phyloP scores from a whole-genome alignment of 1,284 basidiomycete genomes.

The Irpex sp. region DNA sequence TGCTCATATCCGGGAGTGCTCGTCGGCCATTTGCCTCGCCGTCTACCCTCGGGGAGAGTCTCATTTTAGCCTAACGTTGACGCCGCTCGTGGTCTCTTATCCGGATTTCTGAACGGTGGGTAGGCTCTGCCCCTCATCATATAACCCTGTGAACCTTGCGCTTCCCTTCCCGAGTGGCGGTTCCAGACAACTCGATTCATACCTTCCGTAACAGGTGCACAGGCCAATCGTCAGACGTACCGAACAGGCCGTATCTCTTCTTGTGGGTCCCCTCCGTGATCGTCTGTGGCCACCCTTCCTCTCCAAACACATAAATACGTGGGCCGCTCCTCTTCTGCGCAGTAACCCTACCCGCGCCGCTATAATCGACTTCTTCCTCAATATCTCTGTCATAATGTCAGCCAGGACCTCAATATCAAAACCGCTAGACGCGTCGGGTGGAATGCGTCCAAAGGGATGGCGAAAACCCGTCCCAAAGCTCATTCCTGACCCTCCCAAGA shows the following conservation, averaged over 20 bases:
- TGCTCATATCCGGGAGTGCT: conserved; percentile 5
- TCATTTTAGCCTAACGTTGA: not conserved
- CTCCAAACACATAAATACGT: not conserved
- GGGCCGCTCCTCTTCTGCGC: not conserved
- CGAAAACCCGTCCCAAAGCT: conserved; percentile 64
- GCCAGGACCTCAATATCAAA: conserved; percentile 12
- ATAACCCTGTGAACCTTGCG: not conserved
- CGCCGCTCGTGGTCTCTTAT: not conserved
- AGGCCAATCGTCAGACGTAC: not conserved
- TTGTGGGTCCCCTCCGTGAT: not conserved
- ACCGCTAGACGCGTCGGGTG: conserved; percentile 6
- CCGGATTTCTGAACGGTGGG: not conserved
- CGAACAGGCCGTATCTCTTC: not conserved
- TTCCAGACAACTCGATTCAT: not conserved
- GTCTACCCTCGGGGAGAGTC: not conserved
- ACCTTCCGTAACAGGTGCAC: not conserved
- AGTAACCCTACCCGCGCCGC: not conserved
- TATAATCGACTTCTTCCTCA: not conserved
- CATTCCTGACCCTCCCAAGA: conserved; percentile 52
- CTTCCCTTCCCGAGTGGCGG: not conserved
- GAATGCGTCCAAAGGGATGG: conserved; percentile 43
- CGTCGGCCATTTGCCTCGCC: conserved; percentile 5
- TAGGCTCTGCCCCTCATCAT: not conserved
- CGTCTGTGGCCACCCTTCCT: conserved; percentile 1
- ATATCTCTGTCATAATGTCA: conserved; percentile 4